Evolutionary conservation across 345 rosid species (phyloP).

Genomic region (Limnanthes douglasii): DNA sequence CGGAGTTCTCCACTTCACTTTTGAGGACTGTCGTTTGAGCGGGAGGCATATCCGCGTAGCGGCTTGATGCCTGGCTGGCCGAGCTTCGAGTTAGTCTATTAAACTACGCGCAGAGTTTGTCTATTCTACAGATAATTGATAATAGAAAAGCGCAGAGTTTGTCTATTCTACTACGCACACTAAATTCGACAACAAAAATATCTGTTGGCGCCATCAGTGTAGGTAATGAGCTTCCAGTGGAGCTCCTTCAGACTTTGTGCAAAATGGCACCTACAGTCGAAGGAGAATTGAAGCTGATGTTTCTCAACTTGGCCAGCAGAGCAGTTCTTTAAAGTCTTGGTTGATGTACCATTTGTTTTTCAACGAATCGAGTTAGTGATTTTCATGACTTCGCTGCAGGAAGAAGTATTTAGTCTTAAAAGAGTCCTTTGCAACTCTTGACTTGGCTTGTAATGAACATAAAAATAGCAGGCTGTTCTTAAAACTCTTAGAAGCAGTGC

Average conservation of each 20-base stretch:
- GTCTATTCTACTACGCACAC: no score
- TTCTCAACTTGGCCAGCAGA: constrained; percentile 76
- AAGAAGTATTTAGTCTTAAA: constrained; percentile 74
- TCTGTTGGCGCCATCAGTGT: no score
- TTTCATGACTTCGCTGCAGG: constrained; percentile 71
- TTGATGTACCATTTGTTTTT: constrained; percentile 55
- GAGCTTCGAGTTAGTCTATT: no score
- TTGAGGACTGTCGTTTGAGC: no score
- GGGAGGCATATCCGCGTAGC: no score
- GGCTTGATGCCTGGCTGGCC: no score
- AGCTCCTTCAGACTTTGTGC: constrained; percentile 76
- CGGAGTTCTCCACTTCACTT: no score
- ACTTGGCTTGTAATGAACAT: constrained; percentile 97
- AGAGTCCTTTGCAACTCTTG: constrained; percentile 82
- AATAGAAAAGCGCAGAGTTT: no score
- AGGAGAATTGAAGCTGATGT: constrained; percentile 61
- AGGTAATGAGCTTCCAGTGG: constrained; percentile 63
- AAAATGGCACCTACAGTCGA: constrained; percentile 89
- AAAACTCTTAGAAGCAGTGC: constrained; percentile 82
- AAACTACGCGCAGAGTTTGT: no score
- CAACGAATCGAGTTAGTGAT: constrained; percentile 75
- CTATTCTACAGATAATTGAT: no score
- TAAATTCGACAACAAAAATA: no score
- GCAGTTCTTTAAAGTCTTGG: constrained; percentile 43
- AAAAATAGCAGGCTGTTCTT: constrained; percentile 82